Evolutionary conservation across 495 filamentous ascomycete genomes (phyloP).

Genomic region (Glonium stellatum): DNA sequence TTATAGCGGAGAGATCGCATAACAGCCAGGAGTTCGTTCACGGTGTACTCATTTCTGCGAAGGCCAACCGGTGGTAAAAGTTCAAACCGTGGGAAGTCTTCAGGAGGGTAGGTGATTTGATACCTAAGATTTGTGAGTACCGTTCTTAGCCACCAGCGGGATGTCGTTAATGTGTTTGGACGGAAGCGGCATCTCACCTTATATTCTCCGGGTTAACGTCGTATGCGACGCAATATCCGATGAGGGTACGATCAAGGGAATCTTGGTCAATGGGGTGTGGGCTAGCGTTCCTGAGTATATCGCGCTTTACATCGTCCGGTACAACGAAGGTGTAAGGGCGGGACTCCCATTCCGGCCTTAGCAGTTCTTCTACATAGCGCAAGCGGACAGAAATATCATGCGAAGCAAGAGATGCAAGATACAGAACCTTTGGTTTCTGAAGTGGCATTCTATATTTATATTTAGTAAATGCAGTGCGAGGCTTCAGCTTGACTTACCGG

Average conservation of each 20-base stretch:
- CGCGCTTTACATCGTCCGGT: slow-evolving; percentile 55
- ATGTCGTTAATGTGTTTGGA: too few species aligned
- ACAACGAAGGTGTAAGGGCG: slow-evolving; percentile 59
- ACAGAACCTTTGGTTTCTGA: slow-evolving; percentile 53
- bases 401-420: slow-evolving; percentile 72
- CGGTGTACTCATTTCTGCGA: slow-evolving; percentile 53
- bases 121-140: slow-evolving; percentile 29
- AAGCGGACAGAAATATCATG: slow-evolving; percentile 69
- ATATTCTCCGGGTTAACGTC: slow-evolving; percentile 36
- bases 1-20: slow-evolving; percentile 87
- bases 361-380: slow-evolving; percentile 62
- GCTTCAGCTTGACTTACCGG: slow-evolving; percentile 45
- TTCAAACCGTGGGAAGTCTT: slow-evolving; percentile 75
- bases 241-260: slow-evolving; percentile 73
- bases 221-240: slow-evolving; percentile 80
- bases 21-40: slow-evolving; percentile 73
- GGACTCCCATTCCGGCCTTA: slow-evolving; percentile 79
- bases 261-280: slow-evolving; percentile 65
- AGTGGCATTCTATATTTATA: slow-evolving; percentile 53
- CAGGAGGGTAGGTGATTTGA: slow-evolving; percentile 64
- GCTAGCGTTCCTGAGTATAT: slow-evolving; percentile 51
- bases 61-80: slow-evolving; percentile 61
- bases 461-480: not conserved
- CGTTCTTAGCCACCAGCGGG: too few species aligned
- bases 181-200: slow-evolving; percentile 8